A percentile compares a stretch with the other conserved stretches of the same genome.
These are phyloP conservation scores for Enteropsectra breve DNA, from an alignment of 371 early-diverging fungal genomes.

Conservation along the genomic window DNA sequence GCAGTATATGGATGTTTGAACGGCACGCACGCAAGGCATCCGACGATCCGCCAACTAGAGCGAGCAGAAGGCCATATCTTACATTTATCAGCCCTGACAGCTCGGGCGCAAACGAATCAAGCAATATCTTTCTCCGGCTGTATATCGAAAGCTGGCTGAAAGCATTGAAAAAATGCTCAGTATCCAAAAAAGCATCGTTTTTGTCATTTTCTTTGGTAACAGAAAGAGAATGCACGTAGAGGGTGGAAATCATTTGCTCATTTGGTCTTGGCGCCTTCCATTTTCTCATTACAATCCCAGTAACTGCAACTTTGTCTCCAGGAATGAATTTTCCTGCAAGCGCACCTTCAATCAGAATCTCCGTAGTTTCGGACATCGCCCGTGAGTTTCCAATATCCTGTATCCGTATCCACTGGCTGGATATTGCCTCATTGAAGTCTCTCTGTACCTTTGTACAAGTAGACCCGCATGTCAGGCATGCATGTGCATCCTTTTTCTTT, in stretches of 20 bases:
- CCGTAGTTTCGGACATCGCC: slow-evolving; percentile 47
- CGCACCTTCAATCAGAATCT: slow-evolving; percentile 46
- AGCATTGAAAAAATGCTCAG: slow-evolving; percentile 3
- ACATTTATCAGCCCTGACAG: slow-evolving; percentile 44
- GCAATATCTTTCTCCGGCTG: slow-evolving; percentile 31
- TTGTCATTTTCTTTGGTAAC: slow-evolving; percentile 35
- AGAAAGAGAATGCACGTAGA: slow-evolving; percentile 36
- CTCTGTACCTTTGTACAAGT: slow-evolving; percentile 18
- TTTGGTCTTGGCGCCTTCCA: slow-evolving; percentile 41
- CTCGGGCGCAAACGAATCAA: slow-evolving; percentile 42
- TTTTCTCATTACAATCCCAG: slow-evolving; percentile 44
- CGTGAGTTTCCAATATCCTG: slow-evolving; percentile 50
- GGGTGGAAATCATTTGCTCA: slow-evolving; percentile 39
- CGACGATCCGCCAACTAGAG: slow-evolving; percentile 23
- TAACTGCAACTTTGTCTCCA: slow-evolving; percentile 48
- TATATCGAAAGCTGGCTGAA: slow-evolving; percentile 6
- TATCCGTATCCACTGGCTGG: slow-evolving; percentile 44
- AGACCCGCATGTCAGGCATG: slow-evolving; percentile 48
- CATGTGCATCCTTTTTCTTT: slow-evolving; percentile 31
- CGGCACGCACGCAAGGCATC: too few relatives aligned
- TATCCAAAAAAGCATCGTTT: slow-evolving; percentile 2
- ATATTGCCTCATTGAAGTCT: slow-evolving; percentile 36
- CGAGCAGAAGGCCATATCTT: slow-evolving; percentile 53
- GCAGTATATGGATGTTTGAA: slow-evolving; percentile 50
- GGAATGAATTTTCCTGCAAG: slow-evolving; percentile 48